Evolutionary conservation across 257 asterid genomes (phyloP).

Genomic region (Asclepias syriaca): DNA sequence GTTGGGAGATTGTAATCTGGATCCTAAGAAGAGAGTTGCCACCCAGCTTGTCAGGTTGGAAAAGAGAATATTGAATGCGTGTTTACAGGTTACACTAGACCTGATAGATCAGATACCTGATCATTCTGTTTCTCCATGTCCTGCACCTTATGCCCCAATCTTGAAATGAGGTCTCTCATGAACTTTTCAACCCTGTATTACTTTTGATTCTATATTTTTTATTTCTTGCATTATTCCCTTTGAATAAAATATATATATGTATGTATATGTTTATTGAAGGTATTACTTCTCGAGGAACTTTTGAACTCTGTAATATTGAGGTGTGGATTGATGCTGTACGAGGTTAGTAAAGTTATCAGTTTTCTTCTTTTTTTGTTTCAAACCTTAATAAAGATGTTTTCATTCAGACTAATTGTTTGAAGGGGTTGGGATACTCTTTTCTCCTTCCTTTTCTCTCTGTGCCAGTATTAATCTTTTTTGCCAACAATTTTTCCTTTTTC

Average conservation of each 20-base stretch:
- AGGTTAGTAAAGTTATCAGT: conserved; percentile 11
- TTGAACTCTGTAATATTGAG: not conserved
- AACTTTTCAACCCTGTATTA: conserved; percentile 6
- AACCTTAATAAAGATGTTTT: too few species aligned
- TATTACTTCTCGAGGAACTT: not conserved
- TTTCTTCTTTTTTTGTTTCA: not conserved
- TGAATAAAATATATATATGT: not conserved
- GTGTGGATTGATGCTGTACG: conserved; percentile 1
- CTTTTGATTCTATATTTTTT: not conserved
- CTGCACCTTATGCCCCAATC: conserved; percentile 80
- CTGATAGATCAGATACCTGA: conserved; percentile 82
- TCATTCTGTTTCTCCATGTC: conserved; percentile 79
- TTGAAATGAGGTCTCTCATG: conserved; percentile 53
- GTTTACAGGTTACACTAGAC: conserved; percentile 65
- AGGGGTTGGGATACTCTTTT: not conserved
- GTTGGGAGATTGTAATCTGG: conserved; percentile 67
- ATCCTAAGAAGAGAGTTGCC: conserved; percentile 79
- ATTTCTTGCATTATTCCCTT: not conserved
- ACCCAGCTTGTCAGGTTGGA: conserved; percentile 83
- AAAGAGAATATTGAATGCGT: conserved; percentile 74
- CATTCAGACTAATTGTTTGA: not conserved
- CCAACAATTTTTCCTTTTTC: not conserved
- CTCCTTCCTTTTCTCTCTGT: not conserved
- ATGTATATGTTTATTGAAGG: conserved; percentile 2
- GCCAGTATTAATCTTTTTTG: not conserved